Evolutionary conservation across 2,329 filamentous ascomycete species (phyloP), one percentile per base, ranked within the genome.

Genomic region (Shiraia sp.): DNA sequence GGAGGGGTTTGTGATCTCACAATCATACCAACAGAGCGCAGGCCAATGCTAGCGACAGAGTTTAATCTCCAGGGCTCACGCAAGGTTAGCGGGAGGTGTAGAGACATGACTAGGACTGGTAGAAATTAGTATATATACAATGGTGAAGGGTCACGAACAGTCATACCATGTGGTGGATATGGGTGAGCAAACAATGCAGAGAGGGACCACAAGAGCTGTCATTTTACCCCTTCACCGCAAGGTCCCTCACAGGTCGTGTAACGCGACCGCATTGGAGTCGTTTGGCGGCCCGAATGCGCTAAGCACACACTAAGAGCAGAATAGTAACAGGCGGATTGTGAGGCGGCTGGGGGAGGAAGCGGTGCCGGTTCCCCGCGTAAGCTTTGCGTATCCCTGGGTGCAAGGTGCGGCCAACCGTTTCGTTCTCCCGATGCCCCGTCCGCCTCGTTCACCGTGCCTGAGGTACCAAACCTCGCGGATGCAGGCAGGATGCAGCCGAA

Each of bases 201-300:
- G 51, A 33, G 27, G 42, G 45, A 55, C 42, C 50, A 54, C 50
- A 47, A 57, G 59, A 64, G 49, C 44, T 57, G 51, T 55, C 54
- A 45, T 50, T 52, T 59, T 47, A 47, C 49, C 46, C 47, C 45
- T 59, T 58, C 59, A 63, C 60, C 57, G 61, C 61, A 61, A 55
- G 51, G 54, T 46, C 42, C 47, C 44, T 53, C 38, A 44, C 38
- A 44, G 44, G 43, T 42, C 45, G 57, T 63, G 59, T 59, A 55
- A 63, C 62, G 45, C 43, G 43, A 51, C 45, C 45, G 55, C 57
- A 49, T 41, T 57, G 59, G 52, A 42, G 40, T 55, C 49, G 55
- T 59, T 50, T 57, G 49, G 48, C 57, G 57, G 55, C 44, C 59
- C 59, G 55, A 57, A 42, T 49, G 49, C 42, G 49, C 55, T 52